Evolutionary conservation across 306 rosid species (phyloP), one percentile per base, ranked within the genome.

Genomic region (Sindora glabra): DNA sequence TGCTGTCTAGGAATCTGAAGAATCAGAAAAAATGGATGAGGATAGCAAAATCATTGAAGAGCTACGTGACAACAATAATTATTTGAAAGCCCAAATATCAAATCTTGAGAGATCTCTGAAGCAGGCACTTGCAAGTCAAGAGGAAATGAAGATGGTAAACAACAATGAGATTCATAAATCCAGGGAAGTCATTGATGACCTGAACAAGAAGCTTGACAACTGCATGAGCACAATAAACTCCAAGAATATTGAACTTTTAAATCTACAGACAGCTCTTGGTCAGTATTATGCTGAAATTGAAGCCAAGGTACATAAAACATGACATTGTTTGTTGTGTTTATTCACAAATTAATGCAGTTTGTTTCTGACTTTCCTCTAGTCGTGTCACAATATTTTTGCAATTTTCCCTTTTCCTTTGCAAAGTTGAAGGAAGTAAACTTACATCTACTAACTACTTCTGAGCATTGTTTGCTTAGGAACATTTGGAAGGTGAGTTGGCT

Each of bases 261-360:
- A 92, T 81, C 87, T 92, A 38, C 98, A 88, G 82, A 92, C 96
- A 58, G 96, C 96, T 34, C 98, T 92, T 64, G 98, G 98, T 56
- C 98, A 86, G 78, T 88, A 92, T 75, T 92, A 86, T 78, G 98
- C 98, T 56, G 96, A 88, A 88, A 92, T 92, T 68, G 98, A 92
- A 78, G 95, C 94, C 12, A 92, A 92, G 98, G 98, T 91, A 75
- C 58, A 34, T 45, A 64, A n/a, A 37, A 48, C 11, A 64, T n/a
- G 13, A 4, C 45, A 56, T 29, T 55, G 16, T 58, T 27, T 68
- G 64, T 39, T 52, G 29, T 24, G 25, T 13, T 49, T 38, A 32
- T 51, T 15, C 14, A 37, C 40, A 26, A 30, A 37, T 27, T n/a
- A n/a, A n/a, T n/a, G n/a, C 37, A 33, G 38, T 48, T 61, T 63